A percentile compares a stretch with the other conserved stretches of the same genome.
These are phyloP conservation scores for Aquilaria agallochum DNA, from an alignment of 441 rosid genomes.

Conservation along the genomic window DNA sequence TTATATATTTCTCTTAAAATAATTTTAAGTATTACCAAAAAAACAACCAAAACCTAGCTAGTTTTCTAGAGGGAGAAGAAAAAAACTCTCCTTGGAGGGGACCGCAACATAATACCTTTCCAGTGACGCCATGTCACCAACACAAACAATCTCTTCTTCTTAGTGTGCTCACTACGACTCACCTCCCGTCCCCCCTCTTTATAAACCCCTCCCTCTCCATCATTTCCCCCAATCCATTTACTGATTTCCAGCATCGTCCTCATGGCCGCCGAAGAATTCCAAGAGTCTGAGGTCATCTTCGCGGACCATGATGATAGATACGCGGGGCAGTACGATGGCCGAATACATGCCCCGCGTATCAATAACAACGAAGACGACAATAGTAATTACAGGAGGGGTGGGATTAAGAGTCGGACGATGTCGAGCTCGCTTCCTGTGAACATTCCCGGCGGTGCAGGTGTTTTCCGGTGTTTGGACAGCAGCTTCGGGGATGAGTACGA, in stretches of 20 bases:
- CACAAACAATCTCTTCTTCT: conserved; percentile 11
- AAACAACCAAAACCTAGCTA: background rate
- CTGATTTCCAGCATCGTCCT: background rate
- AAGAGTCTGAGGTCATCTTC: conserved; percentile 69
- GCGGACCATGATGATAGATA: conserved; percentile 23
- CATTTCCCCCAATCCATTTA: background rate
- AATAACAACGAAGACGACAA: conserved; percentile 4
- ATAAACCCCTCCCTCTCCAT: conserved; percentile 15
- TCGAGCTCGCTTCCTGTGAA: conserved; percentile 38
- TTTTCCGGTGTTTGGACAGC: conserved; percentile 16
- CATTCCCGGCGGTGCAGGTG: conserved; percentile 31
- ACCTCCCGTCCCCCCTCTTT: conserved; percentile 17
- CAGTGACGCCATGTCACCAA: conserved; percentile 42
- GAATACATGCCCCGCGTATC: background rate
- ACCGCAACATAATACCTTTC: conserved; percentile 43
- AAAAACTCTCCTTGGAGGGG: conserved; percentile 20
- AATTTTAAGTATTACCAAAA: background rate
- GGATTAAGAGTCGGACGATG: conserved; percentile 18
- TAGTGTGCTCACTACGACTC: conserved; percentile 20
- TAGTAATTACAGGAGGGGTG: background rate
- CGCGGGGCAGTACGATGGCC: conserved; percentile 4
- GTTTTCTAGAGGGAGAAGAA: background rate
- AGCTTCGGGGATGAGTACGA: conserved; percentile 27
- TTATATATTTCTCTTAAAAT: too few relatives aligned
- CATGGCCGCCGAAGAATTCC: conserved; percentile 77